Base-by-base conservation (phyloP, 768 basidiomycete species). In the Tulasnella sp. region DNA sequence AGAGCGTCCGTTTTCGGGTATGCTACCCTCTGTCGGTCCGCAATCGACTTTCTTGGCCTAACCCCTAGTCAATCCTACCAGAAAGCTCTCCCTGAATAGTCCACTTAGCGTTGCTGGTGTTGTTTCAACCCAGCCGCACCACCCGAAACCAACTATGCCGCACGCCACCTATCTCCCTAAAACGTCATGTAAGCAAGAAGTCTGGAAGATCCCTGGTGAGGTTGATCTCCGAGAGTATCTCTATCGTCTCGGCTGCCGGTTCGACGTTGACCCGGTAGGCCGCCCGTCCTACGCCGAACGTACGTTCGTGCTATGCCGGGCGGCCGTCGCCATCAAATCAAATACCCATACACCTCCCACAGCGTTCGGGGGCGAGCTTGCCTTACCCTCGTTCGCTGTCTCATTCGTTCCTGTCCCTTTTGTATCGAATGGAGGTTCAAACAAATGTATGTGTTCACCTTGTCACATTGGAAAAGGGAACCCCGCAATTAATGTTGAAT, bases 311-410 rank as follows among this genome's bases (percentile, higher is more conserved):
- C 8, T 4, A 44, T 68, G 10, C 31, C n/a, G n/a, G 14, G 62
- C 34, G 62, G 62, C 62, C 62, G 16, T 68, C 62, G 62, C 62
- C 62, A 68, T 34, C 62, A 68, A 68, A 68, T 68, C 34, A 68
- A 68, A 34, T 68, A 68, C 62, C 62, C 62, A 68, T 68, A 68
- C 62, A 34, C 62, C n/a, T 68, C 34, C 8, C 7, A 68, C 62
- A 6, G 27, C 27, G n/a, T 34, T 27, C 24, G 21, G 58, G 14
- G 14, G 14, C 3, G 46, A 16, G 39, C 4, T 2, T 68, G 39
- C 39, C 39, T 34, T 14, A 3, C 16, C 4, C 1, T 12, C 27
- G 12, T 31, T 34, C 31, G 14, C 34, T 34, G 14, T n/a, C 34
- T 31, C 12, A 34, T 31, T 14, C 62, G 27, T 31, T 24, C 62